These are phyloP conservation scores for Apiotrichum montevideense DNA, from an alignment of 1,284 basidiomycete genomes.

Conservation along the genomic window DNA sequence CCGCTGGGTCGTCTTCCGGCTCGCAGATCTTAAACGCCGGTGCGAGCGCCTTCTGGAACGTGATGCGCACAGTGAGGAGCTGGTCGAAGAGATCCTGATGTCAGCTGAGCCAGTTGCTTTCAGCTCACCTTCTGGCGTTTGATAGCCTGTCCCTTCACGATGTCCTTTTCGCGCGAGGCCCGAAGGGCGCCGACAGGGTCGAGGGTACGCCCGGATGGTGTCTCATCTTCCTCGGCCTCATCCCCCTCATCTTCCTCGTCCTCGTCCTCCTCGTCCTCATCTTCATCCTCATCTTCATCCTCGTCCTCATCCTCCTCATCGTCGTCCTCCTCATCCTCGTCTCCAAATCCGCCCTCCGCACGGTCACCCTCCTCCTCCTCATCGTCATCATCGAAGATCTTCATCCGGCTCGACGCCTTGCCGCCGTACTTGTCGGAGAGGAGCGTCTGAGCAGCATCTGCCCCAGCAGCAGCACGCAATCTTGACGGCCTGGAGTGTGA, in stretches of 20 bases:
- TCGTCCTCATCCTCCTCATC: constrained; percentile 33
- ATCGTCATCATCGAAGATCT: constrained; percentile 51
- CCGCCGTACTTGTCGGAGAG: constrained; percentile 62
- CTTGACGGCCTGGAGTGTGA: constrained; percentile 56
- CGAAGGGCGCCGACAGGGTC: constrained; percentile 49
- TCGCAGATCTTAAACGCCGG: constrained; percentile 44
- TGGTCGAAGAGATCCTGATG: constrained; percentile 71
- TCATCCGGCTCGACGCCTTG: constrained; percentile 57
- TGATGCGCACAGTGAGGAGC: constrained; percentile 78
- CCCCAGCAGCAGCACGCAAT: constrained; percentile 57
- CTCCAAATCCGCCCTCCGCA: constrained; percentile 63
- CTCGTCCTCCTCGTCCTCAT: constrained; percentile 48
- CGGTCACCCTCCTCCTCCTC: constrained; percentile 48
- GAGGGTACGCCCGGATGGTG: constrained; percentile 24
- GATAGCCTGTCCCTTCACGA: constrained; percentile 69
- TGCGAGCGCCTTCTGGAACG: constrained; percentile 69
- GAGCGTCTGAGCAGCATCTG: constrained; percentile 52
- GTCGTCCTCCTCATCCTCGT: constrained; percentile 50
- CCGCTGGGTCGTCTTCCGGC: constrained; percentile 21
- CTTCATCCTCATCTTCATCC: constrained; percentile 49
- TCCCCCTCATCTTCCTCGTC: constrained; percentile 47
- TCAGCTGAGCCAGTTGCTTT: neutral
- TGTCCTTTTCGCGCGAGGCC: constrained; percentile 44
- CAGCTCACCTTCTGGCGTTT: constrained; percentile 68
- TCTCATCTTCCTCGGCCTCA: constrained; percentile 34